Base-by-base conservation (phyloP, 805 yeast species). In the Cyberlindnera veronae region DNA sequence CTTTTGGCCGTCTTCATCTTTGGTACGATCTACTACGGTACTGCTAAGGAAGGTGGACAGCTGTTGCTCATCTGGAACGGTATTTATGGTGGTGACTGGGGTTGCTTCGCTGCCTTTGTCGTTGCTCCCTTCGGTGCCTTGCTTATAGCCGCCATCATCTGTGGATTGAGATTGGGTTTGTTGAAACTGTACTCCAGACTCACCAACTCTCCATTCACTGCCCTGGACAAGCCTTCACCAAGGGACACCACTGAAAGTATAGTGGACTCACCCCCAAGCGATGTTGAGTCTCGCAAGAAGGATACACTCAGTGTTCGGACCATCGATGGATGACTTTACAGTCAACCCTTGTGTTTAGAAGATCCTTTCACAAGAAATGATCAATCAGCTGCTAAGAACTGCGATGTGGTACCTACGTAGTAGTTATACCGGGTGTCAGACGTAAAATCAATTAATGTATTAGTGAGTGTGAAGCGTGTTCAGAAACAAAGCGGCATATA, bases 31-130 rank as follows among this genome's bases (percentile, higher is more conserved):
- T 90, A 88, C 66, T 89, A 82, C 58, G 76, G 70, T 26, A 64
- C 67, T 54, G 91, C 95, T 9, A 61, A 64, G 38, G 85, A 80
- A 45, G 97, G 96, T 53, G 96, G 84, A 14, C 72, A 72, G 46
- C 69, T 90, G 37, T 64, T 90, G 38, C 66, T 90, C 43, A 70
- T 90, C 38, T 76, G 81, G 78, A 79, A 84, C 53, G 96, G 97
- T 32, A 66, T 90, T 20, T 90, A 90, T 55, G 67, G 72, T 21
- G 75, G 72, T 36, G 96, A 90, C 58, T 90, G 96, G 96, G 86
- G 95, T 53, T 81, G 95, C 0, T 90, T 90, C 66, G 97, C 95
- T 18, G 96, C 96, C 2, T 90, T 90, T 63, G 91, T 85, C 6
- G 84, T 82, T 46, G 93, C 96, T 1, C 96, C 96, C 6, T 71